A percentile compares a stretch with the other conserved stretches of the same genome.
phyloP scores from a whole-genome alignment of 2,329 filamentous ascomycete species.

The Clarireedia monteithiana region DNA sequence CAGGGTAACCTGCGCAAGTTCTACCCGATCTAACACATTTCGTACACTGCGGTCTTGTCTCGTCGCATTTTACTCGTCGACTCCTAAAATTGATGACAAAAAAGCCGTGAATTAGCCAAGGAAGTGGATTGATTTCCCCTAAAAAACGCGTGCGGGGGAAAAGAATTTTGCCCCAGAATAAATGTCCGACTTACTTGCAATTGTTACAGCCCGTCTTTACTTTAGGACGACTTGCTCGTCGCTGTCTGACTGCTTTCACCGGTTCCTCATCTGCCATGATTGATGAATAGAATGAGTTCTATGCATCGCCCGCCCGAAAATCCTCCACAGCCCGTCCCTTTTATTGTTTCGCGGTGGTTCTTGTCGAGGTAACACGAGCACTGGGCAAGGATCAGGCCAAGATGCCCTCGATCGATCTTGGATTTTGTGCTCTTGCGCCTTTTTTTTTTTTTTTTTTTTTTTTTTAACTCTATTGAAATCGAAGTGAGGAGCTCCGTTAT shows the following conservation, averaged over 20 bases:
- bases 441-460: no score
- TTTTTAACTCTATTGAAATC: no score
- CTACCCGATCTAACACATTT: slow-evolving; percentile 54
- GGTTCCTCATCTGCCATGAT: slow-evolving; percentile 4
- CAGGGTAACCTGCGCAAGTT: slow-evolving; percentile 50
- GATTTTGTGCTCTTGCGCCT: no score
- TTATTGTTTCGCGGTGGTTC: neutral
- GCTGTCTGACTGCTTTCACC: slow-evolving; percentile 6
- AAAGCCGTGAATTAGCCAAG: slow-evolving; percentile 6
- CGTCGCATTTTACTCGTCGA: slow-evolving; percentile 60
- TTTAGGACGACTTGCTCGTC: slow-evolving; percentile 35
- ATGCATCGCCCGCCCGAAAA: neutral
- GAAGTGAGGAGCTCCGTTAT: no score
- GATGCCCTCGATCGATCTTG: no score
- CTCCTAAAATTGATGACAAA: slow-evolving; percentile 34
- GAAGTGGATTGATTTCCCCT: no score
- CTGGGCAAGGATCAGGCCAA: no score
- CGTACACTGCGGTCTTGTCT: slow-evolving; percentile 50
- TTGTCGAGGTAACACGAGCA: neutral
- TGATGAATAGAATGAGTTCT: neutral
- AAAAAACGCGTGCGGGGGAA: neutral
- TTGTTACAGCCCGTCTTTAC: slow-evolving; percentile 60
- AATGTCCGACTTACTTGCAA: slow-evolving; percentile 50
- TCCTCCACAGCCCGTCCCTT: neutral
- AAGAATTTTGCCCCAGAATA: neutral